phyloP scores from a whole-genome alignment of 345 rosid genomes.

The Alliaria petiolata region DNA sequence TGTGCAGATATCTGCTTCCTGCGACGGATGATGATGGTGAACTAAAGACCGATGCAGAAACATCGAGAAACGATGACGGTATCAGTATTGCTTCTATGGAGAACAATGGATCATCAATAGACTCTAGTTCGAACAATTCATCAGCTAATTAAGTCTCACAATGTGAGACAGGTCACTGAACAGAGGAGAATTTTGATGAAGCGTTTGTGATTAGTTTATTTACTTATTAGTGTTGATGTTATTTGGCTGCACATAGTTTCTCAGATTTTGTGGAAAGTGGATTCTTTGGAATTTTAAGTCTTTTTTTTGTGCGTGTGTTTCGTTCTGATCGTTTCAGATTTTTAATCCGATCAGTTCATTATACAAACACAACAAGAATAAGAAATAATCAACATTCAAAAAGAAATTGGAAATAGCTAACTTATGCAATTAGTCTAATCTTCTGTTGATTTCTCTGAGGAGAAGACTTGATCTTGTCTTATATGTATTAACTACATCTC shows the following conservation, averaged over 20 bases:
- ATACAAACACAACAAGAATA: background rate
- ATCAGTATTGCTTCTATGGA: constrained; percentile 18
- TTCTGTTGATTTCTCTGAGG: background rate
- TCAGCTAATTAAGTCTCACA: constrained; percentile 32
- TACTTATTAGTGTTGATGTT: background rate
- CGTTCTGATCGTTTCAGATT: background rate
- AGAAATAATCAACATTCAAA: background rate
- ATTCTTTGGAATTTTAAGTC: background rate
- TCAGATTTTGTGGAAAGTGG: constrained; percentile 7
- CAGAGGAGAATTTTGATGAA: background rate
- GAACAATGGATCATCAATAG: constrained; percentile 4
- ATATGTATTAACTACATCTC: background rate
- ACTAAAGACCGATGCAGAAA: constrained; percentile 47
- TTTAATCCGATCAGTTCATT: background rate
- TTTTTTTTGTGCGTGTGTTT: background rate
- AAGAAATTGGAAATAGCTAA: background rate
- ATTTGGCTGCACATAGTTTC: constrained; percentile 17
- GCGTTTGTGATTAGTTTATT: background rate
- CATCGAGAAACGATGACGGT: constrained; percentile 5
- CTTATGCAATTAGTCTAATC: background rate
- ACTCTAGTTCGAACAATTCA: constrained; percentile 13
- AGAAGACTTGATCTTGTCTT: constrained; percentile 16
- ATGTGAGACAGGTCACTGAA: constrained; percentile 8
- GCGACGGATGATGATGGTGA: constrained; percentile 38
- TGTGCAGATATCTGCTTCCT: constrained; percentile 76